Conservation (phyloP, 129 eudicot species). For the Centrapalus pauciflorus region DNA sequence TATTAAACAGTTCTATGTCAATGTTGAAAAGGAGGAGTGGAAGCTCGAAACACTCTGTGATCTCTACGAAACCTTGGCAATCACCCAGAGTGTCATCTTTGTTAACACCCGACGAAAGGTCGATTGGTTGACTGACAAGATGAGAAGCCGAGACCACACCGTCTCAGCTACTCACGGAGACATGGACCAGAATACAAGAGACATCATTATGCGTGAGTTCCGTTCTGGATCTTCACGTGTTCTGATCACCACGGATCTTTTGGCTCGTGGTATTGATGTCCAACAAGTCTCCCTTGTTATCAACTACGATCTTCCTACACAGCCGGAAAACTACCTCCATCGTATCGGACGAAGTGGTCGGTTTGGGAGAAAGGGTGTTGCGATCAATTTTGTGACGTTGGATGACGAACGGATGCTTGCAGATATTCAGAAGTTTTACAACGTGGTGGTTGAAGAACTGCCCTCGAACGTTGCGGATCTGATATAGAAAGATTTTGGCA, state of each 20-base stretch:
- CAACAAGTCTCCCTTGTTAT: conserved; percentile 49
- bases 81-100: conserved; percentile 53
- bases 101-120: conserved; percentile 49
- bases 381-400: conserved; percentile 36
- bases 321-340: conserved; percentile 52
- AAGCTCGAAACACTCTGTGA: conserved; percentile 51
- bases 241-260: conserved; percentile 42
- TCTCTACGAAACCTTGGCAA: conserved; percentile 45
- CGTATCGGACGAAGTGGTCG: conserved; percentile 55
- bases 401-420: conserved; percentile 52
- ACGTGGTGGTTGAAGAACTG: conserved; percentile 36
- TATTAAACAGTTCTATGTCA: conserved; percentile 46
- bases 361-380: conserved; percentile 48
- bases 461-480: conserved; percentile 47
- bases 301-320: conserved; percentile 45
- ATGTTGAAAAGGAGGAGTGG: conserved; percentile 56
- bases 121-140: conserved; percentile 56
- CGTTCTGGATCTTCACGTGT: conserved; percentile 51
- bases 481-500: conserved; percentile 20
- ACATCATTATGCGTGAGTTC: conserved; percentile 56
- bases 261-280: conserved; percentile 50
- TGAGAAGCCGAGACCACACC: conserved; percentile 49
- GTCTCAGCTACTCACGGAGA: conserved; percentile 56
- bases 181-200: conserved; percentile 50
- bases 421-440: conserved; percentile 40